Evolutionary conservation across 169 alveolate species (phyloP).

Genomic region (Eimeria praecox): DNA sequence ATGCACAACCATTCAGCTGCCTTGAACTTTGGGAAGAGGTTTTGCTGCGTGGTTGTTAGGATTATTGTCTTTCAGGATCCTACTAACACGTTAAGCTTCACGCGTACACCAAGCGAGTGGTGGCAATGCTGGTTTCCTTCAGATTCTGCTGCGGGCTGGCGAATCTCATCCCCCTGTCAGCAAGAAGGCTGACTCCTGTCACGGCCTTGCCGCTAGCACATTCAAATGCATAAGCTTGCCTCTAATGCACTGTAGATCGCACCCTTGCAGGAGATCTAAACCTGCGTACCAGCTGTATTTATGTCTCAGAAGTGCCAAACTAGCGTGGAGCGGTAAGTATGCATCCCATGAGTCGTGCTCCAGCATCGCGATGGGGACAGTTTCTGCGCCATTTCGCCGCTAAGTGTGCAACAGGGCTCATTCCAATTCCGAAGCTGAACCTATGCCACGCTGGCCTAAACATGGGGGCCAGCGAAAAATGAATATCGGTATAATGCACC

Average conservation of each 20-base stretch:
- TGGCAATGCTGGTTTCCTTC: background rate
- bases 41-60: background rate
- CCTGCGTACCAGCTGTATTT: background rate
- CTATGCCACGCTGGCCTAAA: background rate
- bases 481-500: background rate
- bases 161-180: background rate
- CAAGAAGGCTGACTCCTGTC: background rate
- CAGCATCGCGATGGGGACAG: background rate
- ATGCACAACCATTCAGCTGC: background rate
- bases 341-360: background rate
- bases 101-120: background rate
- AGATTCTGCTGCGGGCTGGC: background rate
- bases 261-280: background rate
- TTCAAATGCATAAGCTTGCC: background rate
- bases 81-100: background rate
- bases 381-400: background rate
- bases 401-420: background rate
- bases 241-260: background rate
- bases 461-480: background rate
- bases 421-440: background rate
- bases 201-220: background rate
- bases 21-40: background rate
- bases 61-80: background rate
- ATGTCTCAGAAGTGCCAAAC: background rate
- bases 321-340: background rate